Conservation (phyloP, 768 basidiomycete species). For the Lactifluus echinatus region DNA sequence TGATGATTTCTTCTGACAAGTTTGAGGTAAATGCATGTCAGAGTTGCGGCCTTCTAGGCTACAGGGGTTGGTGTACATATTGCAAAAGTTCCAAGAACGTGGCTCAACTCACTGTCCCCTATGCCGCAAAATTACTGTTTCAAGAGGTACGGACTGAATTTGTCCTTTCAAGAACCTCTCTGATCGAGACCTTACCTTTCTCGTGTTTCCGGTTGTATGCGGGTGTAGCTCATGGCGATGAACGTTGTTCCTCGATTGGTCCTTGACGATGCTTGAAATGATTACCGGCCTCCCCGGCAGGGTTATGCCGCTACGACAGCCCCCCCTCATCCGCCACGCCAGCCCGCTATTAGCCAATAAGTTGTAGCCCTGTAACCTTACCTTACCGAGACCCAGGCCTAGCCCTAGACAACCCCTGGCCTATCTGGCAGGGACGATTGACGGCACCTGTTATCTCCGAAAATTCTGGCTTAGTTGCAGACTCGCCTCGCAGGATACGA, state of each 20-base stretch:
- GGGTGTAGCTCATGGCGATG: constrained; percentile 84
- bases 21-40: constrained; percentile 96
- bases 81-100: constrained; percentile 97
- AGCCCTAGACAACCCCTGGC: no score
- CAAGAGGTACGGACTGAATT: constrained; percentile 55
- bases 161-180: not conserved
- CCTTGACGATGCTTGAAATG: constrained; percentile 62
- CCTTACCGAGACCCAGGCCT: no score
- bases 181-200: constrained; percentile 4
- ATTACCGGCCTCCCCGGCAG: not conserved
- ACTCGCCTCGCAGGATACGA: not conserved
- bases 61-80: constrained; percentile 93
- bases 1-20: constrained; percentile 99
- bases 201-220: not conserved
- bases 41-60: constrained; percentile 90
- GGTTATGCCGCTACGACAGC: not conserved
- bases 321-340: not conserved
- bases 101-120: constrained; percentile 92
- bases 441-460: not conserved
- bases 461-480: not conserved
- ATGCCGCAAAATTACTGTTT: constrained; percentile 89
- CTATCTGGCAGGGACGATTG: not conserved
- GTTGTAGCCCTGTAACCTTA: not conserved
- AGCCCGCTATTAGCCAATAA: not conserved
- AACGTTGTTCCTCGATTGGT: constrained; percentile 87